Evolutionary conservation across 2,329 filamentous ascomycete species (phyloP).

Genomic region (Zelopaecilomyces penicillatus): DNA sequence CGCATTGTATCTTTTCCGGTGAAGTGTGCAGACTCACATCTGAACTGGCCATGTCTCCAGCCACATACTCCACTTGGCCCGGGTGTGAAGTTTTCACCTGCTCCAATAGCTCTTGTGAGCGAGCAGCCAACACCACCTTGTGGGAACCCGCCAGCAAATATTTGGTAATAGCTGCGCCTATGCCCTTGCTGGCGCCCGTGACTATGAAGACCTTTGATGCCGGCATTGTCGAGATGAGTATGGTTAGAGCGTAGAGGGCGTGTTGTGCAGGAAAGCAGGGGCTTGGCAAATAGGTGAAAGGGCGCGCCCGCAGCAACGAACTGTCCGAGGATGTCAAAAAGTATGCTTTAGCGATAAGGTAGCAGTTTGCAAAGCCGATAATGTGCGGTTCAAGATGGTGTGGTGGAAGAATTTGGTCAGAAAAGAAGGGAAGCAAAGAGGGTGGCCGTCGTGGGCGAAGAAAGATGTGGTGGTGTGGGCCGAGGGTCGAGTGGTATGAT

Average conservation of each 20-base stretch:
- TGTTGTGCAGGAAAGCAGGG: not conserved
- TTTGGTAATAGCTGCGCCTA: slow-evolving; percentile 48
- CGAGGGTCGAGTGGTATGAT: no score
- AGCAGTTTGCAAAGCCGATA: no score
- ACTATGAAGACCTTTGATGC: slow-evolving; percentile 61
- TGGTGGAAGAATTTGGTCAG: no score
- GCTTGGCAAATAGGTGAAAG: no score
- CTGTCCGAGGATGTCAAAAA: no score
- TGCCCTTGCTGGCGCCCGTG: slow-evolving; percentile 55
- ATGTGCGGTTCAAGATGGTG: no score
- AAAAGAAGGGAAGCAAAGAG: no score
- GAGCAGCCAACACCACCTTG: slow-evolving; percentile 51
- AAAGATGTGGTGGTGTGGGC: no score
- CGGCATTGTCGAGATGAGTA: slow-evolving; percentile 23
- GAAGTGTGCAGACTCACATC: slow-evolving; percentile 28
- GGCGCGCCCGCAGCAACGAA: no score
- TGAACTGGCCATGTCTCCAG: slow-evolving; percentile 46
- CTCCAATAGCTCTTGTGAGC: slow-evolving; percentile 41
- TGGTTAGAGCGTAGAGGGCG: not conserved
- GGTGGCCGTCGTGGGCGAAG: no score
- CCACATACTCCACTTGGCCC: slow-evolving; percentile 46
- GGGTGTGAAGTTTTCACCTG: slow-evolving; percentile 43
- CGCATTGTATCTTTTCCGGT: not conserved
- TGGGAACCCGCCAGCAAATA: slow-evolving; percentile 44
- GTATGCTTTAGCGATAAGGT: no score